Evolutionary conservation across 148 eudicot species (phyloP), one percentile per base, ranked within the genome.

Genomic region (Rhododendron ovatum): DNA sequence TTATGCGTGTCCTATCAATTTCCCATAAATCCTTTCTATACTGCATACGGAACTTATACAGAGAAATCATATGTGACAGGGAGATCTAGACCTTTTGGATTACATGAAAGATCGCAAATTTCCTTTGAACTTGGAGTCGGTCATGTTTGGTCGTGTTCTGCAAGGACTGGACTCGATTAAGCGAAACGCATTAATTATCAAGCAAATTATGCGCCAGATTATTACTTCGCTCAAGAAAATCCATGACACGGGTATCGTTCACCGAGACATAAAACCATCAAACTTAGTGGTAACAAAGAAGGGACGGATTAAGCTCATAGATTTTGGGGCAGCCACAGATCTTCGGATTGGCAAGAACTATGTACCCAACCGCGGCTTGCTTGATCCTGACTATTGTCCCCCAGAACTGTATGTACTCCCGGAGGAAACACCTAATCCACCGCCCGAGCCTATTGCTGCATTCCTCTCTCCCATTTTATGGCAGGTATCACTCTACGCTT

Each of bases 361-460:
- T 83, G 93, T 96, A 9, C 98, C 99, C 1, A 73, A 95, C 86
- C 91, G 90, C 18, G 95, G 94, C 2, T 90, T 96, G 88, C 96
- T 96, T 80, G 99, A 96, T 79, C 99, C 98, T 2, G 99, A 95
- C 74, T 96, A 96, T 83, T 96, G 99, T 75, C 99, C 99, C 18
- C 99, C 99, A 28, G 99, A 96, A 87, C 88, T 96, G 5, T 95
- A 90, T 90, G 99, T 96, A 35, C 94, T 96, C 45, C 98, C 99
- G 0, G 98, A 95, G 87, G 98, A 96, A 91, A 96, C 99, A 85
- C 99, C 99, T 28, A 91, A 83, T 22, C 99, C 99, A n/a, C 99
- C 99, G 14, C 98, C 99, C 24, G 99, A 92, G 89, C 99, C 99
- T 7, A 89, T 96, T 90, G 99, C 99, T 85, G 99, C 99, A 59